Percentiles rank a stretch among this genome's conserved stretches.
phyloP scores from a whole-genome alignment of 441 rosid species.

The Corymbia calophylla region DNA sequence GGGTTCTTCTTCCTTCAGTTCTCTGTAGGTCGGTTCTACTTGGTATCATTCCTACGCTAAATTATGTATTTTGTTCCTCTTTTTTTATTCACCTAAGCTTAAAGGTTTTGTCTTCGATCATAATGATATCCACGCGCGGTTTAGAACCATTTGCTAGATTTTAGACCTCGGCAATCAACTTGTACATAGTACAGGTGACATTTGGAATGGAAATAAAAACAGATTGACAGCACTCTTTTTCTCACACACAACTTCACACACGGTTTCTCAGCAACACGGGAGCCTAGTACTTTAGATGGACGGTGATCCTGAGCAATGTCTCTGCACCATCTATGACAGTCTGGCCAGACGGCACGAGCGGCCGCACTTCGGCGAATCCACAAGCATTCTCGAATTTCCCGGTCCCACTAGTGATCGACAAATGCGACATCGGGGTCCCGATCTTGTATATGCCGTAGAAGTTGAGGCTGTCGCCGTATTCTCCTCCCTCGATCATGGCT shows the following conservation, averaged over 20 bases:
- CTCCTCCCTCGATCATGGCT: slow-evolving; percentile 85
- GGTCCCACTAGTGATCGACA: slow-evolving; percentile 83
- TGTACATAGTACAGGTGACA: not conserved
- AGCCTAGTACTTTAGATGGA: slow-evolving; percentile 52
- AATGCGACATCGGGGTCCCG: slow-evolving; percentile 58
- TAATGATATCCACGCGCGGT: not conserved
- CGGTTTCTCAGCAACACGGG: not conserved
- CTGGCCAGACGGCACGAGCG: slow-evolving; percentile 81
- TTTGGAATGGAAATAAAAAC: not conserved
- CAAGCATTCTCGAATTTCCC: slow-evolving; percentile 80
- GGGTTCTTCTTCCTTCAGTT: not conserved
- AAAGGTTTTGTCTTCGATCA: not conserved
- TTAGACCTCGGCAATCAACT: not conserved
- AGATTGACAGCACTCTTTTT: not conserved
- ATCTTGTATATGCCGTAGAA: slow-evolving; percentile 75
- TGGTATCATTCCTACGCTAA: not conserved
- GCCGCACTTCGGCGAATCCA: slow-evolving; percentile 67
- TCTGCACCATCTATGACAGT: slow-evolving; percentile 68
- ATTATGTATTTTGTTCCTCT: not conserved
- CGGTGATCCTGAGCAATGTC: slow-evolving; percentile 61
- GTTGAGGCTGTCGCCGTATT: slow-evolving; percentile 79
- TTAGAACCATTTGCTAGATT: not conserved
- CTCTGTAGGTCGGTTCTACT: not conserved
- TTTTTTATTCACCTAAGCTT: not conserved
- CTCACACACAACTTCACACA: not conserved